Conservation (phyloP, 2,329 filamentous ascomycete genomes). For the Alternaria burnsii region DNA sequence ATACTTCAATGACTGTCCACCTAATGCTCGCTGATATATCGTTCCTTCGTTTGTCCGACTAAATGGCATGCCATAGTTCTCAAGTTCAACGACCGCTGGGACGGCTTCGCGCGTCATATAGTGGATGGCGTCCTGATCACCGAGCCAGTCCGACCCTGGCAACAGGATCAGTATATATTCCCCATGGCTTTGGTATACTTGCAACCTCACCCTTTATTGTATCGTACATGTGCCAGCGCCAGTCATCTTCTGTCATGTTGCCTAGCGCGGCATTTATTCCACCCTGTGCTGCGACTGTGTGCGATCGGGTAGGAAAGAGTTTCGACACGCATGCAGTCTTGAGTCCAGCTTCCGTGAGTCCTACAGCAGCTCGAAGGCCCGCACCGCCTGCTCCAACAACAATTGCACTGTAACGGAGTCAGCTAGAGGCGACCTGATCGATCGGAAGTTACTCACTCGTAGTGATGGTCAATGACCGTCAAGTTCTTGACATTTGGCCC, state of each 20-base stretch:
- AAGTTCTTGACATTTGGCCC: slow-evolving; percentile 27
- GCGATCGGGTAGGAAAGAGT: slow-evolving; percentile 69
- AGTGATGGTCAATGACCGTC: slow-evolving; percentile 47
- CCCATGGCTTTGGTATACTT: fast-evolving
- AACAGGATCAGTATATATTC: slow-evolving; percentile 28
- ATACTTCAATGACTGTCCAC: slow-evolving; percentile 58
- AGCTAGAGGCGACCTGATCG: neutral
- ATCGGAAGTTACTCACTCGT: slow-evolving; percentile 35
- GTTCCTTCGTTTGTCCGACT: slow-evolving; percentile 57
- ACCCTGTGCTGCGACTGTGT: slow-evolving; percentile 73
- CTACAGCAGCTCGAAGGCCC: slow-evolving; percentile 70
- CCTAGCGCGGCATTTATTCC: slow-evolving; percentile 69
- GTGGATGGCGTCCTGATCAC: slow-evolving; percentile 67
- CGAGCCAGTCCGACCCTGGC: slow-evolving; percentile 67
- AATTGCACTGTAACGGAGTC: slow-evolving; percentile 45
- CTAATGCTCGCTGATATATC: slow-evolving; percentile 60
- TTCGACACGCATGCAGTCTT: slow-evolving; percentile 72
- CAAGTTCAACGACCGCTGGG: slow-evolving; percentile 63
- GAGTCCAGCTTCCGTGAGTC: slow-evolving; percentile 69
- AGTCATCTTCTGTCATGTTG: slow-evolving; percentile 65
- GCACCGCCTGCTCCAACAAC: slow-evolving; percentile 66
- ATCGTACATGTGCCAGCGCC: slow-evolving; percentile 69
- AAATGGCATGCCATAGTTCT: slow-evolving; percentile 65
- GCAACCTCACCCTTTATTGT: slow-evolving; percentile 43
- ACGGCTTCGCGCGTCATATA: slow-evolving; percentile 67